Base-by-base conservation (phyloP, 768 basidiomycete genomes). In the Suillus paluster region DNA sequence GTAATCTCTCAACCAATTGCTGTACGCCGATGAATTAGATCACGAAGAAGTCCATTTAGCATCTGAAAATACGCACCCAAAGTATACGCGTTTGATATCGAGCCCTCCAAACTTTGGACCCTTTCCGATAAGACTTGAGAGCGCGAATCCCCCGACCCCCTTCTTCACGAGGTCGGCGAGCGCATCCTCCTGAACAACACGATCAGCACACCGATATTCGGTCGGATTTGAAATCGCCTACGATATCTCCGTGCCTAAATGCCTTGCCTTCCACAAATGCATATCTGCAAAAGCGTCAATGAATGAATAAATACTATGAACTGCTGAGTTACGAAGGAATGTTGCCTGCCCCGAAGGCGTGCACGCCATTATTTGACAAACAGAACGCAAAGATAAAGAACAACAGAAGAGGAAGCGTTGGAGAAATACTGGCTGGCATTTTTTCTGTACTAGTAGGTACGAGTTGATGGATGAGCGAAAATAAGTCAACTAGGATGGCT, bases 1-100 rank as follows among this genome's bases (percentile, higher is more conserved):
- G 75, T 95, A 96, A 77, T 96, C 94, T 42, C 95, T 82, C 39
- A 96, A 81, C 94, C 93, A 94, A 71, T 93, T 93, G 8, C 91
- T 91, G 66, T 36, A 60, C 39, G 41, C 60, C 48, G 33, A 55
- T 27, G n/a, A 11, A 59, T 42, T 8, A 58, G 38, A 27, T 23
- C 25, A 33, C 27, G 8, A 19, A 9, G 19, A 30, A 25, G 15
- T 60, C 25, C 8, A 3, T 7, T 30, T 21, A 30, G 25, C 50
- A 41, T 55, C 25, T 1, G 10, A 19, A 9, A 42, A n/a, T 10
- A 69, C 86, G 38, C 59, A 89, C 89, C 89, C 90, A 74, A 91
- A 92, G 71, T 91, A 92, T 5, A 94, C 88, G 30, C 92, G 82
- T 73, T 95, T 95, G 60, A 94, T 83, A 69, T 96, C 94, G 15